phyloP scores from a whole-genome alignment of 2,329 filamentous ascomycete genomes.

The Botrytis squamosa region DNA sequence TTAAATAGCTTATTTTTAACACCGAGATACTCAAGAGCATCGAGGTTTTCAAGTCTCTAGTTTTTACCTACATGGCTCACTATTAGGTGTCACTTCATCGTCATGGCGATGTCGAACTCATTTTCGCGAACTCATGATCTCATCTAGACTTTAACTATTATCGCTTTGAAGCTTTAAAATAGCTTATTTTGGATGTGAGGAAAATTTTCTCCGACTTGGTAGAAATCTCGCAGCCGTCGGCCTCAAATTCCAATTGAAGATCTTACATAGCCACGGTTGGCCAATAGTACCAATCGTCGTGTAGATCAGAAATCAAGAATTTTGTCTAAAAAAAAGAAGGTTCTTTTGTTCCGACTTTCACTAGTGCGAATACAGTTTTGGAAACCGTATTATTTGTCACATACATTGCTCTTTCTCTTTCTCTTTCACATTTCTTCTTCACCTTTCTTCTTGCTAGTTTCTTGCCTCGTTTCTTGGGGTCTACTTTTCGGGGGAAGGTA shows the following conservation, averaged over 20 bases:
- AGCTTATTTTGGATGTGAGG: background rate
- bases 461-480: background rate
- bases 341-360: background rate
- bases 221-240: background rate
- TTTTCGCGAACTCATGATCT: background rate
- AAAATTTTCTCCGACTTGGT: accelerated
- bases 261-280: background rate
- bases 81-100: no score
- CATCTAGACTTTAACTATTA: background rate
- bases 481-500: background rate
- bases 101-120: no score
- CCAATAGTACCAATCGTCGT: background rate
- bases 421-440: background rate
- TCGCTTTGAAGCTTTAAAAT: background rate
- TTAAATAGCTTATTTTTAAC: background rate
- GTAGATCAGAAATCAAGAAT: background rate
- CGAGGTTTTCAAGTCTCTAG: background rate
- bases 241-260: background rate
- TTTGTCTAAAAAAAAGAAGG: background rate
- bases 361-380: accelerated
- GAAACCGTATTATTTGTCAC: background rate
- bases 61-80: background rate
- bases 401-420: background rate
- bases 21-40: background rate
- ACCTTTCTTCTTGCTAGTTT: background rate